A percentile compares a stretch with the other conserved stretches of the same genome.
Conservation (phyloP, 1,284 basidiomycete genomes). For the Tetrapyrgos nigripes region DNA sequence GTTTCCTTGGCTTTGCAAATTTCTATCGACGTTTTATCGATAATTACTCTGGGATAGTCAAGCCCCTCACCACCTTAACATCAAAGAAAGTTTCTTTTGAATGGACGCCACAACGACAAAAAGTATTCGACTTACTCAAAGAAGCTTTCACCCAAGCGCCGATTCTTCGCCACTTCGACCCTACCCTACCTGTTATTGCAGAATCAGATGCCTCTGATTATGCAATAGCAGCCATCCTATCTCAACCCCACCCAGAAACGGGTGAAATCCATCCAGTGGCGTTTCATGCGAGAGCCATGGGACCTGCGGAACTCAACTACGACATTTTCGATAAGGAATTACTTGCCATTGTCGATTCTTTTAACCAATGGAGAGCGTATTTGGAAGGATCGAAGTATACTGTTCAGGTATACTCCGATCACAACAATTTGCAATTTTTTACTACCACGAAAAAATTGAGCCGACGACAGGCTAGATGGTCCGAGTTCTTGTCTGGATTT, state of each 20-base stretch:
- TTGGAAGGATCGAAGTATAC: background rate
- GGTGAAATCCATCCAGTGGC: constrained; percentile 37
- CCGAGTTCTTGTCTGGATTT: no score
- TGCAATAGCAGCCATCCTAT: constrained; percentile 18
- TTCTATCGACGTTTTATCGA: constrained; percentile 49
- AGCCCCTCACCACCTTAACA: constrained; percentile 40
- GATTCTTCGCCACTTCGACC: constrained; percentile 18
- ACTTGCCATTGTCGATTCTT: constrained; percentile 12
- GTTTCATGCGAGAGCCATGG: constrained; percentile 36
- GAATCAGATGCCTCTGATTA: constrained; percentile 22
- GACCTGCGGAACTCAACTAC: constrained; percentile 29
- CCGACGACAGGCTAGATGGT: background rate
- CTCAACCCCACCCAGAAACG: background rate
- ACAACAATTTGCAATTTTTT: background rate
- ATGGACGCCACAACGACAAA: constrained; percentile 5
- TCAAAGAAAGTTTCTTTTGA: constrained; percentile 38
- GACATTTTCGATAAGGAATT: constrained; percentile 28
- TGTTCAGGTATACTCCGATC: background rate
- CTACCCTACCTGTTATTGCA: constrained; percentile 42
- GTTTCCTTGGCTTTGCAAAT: no score
- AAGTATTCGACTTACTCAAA: constrained; percentile 16
- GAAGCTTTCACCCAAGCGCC: no score
- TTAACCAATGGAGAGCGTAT: constrained; percentile 5
- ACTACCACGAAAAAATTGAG: constrained; percentile 1
- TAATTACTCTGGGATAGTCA: constrained; percentile 27